Evolutionary conservation across 202 grass and related monocot genomes (phyloP).

Genomic region (Schoenoplectus tabernaemontani): DNA sequence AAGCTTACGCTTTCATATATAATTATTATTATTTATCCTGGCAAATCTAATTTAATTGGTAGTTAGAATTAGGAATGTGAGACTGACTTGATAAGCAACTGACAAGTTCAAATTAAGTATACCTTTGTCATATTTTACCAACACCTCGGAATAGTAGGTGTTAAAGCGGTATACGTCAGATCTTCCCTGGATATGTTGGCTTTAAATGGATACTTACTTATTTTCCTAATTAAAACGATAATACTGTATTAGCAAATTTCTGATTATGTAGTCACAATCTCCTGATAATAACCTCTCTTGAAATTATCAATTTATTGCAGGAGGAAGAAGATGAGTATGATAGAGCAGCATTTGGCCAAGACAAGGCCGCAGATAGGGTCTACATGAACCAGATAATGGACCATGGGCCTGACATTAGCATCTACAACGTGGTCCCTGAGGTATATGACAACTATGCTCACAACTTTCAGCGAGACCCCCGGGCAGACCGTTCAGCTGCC

Average conservation of each 20-base stretch:
- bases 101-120: background rate
- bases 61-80: background rate
- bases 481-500: slow-evolving; percentile 53
- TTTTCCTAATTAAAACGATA: background rate
- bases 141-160: background rate
- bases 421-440: slow-evolving; percentile 67
- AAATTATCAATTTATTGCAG: slow-evolving; percentile 31
- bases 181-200: background rate
- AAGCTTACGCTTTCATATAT: background rate
- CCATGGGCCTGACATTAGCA: slow-evolving; percentile 67
- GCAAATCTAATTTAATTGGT: background rate
- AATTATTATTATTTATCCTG: background rate
- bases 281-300: background rate
- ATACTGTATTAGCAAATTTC: background rate
- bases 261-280: background rate
- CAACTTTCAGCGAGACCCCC: slow-evolving; percentile 47
- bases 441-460: slow-evolving; percentile 55
- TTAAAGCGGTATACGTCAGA: background rate
- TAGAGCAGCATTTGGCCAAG: slow-evolving; percentile 55
- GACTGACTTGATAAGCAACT: background rate
- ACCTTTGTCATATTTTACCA: background rate
- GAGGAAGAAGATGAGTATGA: slow-evolving; percentile 96
- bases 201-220: background rate
- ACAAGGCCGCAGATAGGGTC: slow-evolving; percentile 49
- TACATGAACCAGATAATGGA: slow-evolving; percentile 92